These are phyloP conservation scores for Solanum piurae DNA, from an alignment of 257 asterid genomes.

Conservation along the genomic window DNA sequence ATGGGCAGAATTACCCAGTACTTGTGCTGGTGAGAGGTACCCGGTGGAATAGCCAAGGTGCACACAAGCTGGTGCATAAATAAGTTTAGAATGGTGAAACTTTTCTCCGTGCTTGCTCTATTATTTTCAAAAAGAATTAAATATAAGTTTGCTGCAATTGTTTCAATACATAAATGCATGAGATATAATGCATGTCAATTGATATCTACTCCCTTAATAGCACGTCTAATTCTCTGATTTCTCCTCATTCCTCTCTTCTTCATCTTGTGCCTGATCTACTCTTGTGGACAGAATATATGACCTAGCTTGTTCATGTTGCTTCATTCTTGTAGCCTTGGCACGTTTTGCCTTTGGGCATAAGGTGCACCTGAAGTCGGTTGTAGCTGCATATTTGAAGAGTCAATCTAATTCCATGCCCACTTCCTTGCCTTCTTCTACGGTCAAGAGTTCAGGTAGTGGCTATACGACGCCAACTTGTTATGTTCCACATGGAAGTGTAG, in stretches of 20 bases:
- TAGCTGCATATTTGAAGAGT: conserved; percentile 81
- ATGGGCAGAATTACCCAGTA: background rate
- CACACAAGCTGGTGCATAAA: background rate
- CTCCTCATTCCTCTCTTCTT: background rate
- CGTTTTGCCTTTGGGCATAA: conserved; percentile 96
- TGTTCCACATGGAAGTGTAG: conserved; percentile 55
- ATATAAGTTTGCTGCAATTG: background rate
- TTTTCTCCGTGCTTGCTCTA: background rate
- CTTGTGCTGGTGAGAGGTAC: background rate
- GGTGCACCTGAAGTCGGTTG: conserved; percentile 78
- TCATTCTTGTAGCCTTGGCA: conserved; percentile 56
- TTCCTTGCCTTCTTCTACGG: conserved; percentile 63
- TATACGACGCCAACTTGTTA: conserved; percentile 63
- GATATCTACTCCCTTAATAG: background rate
- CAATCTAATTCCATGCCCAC: conserved; percentile 62
- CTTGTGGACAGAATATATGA: background rate
- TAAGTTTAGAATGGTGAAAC: background rate
- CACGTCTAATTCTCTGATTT: background rate
- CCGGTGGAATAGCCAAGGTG: background rate
- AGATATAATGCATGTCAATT: background rate
- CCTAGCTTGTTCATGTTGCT: background rate
- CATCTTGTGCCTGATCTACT: background rate
- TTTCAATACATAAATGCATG: background rate
- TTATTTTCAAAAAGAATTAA: background rate
- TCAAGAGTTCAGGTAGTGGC: conserved; percentile 68